Base-by-base conservation (phyloP, 768 basidiomycete genomes). In the Podaxis sp. region DNA sequence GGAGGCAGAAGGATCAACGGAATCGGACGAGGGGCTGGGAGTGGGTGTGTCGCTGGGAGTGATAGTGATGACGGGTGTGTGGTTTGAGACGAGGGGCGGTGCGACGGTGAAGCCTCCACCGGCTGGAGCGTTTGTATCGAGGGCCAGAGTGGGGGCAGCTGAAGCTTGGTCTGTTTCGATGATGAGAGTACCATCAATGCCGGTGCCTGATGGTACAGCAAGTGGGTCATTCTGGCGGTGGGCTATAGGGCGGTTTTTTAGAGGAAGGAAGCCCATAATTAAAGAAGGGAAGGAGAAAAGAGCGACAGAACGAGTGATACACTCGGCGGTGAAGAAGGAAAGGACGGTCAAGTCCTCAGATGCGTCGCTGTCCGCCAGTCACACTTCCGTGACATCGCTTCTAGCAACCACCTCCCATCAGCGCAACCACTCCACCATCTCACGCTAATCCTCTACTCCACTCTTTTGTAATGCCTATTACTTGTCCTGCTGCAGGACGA, bases 181-280 rank as follows among this genome's bases (percentile, higher is more conserved):
- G 27, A 65, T 24, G 33, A 60, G 55, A 41, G 72, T n/a, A 33
- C 61, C n/a, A 54, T 70, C 70, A 15, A 73, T 65, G 41, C 50
- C 41, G 9, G 63, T 40, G 7, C 61, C 64, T 15, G 61, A 52
- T 15, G 70, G 59, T 8, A 67, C 64, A 2, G 65, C 67, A 11
- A 61, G 62, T 27, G 69, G 61, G 41, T 60, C 59, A 27, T 59
- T 57, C 15, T 62, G 61, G 27, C 61, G 61, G n/a, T 50, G 46
- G 19, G 37, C 33, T 24, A 56, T 19, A n/a, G 37, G n/a, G 24
- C 22, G 29, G 19, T 52, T 36, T 46, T 47, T 11, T 1, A n/a
- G 46, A n/a, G 25, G 43, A 29, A 50, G 33, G 9, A 59, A 12
- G 22, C 58, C 58, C 58, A 59, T 58, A 49, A 36, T 40, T 25